These are phyloP conservation scores for Exophiala viscosa DNA, from an alignment of 2,329 filamentous ascomycete genomes.

Conservation along the genomic window DNA sequence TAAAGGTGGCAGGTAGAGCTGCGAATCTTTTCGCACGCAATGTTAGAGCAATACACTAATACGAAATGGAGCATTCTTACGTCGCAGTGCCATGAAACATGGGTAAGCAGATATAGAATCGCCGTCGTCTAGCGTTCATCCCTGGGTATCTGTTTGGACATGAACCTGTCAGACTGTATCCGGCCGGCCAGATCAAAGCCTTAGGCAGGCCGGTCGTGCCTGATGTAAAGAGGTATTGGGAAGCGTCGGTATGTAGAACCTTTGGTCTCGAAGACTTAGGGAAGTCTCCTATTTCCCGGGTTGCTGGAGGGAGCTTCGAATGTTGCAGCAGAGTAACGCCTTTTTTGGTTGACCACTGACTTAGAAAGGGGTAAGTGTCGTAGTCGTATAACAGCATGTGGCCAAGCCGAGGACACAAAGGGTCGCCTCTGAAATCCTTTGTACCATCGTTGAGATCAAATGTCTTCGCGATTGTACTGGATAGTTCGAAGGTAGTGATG, in stretches of 20 bases:
- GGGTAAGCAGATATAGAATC: slow-evolving; percentile 46
- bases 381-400: slow-evolving; percentile 16
- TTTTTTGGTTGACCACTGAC: neutral
- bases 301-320: slow-evolving; percentile 7
- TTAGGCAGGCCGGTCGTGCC: slow-evolving; percentile 37
- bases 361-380: slow-evolving; percentile 7
- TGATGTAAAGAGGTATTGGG: slow-evolving; percentile 31
- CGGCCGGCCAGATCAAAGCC: slow-evolving; percentile 20
- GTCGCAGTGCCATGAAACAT: slow-evolving; percentile 49
- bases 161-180: slow-evolving; percentile 7
- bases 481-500: slow-evolving; percentile 36
- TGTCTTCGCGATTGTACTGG: neutral
- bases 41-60: neutral
- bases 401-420: slow-evolving; percentile 5
- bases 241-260: slow-evolving; percentile 14
- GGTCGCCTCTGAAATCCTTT: neutral
- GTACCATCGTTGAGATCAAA: slow-evolving; percentile 1
- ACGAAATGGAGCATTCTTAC: neutral
- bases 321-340: neutral
- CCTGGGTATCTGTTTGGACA: slow-evolving; percentile 30
- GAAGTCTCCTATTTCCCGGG: slow-evolving; percentile 19
- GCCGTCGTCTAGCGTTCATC: slow-evolving; percentile 41
- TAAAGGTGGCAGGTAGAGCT: slow-evolving; percentile 30
- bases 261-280: slow-evolving; percentile 15
- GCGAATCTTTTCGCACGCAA: slow-evolving; percentile 31